phyloP scores from a whole-genome alignment of 2,329 filamentous ascomycete species.

The Scedosporium apiospermum region DNA sequence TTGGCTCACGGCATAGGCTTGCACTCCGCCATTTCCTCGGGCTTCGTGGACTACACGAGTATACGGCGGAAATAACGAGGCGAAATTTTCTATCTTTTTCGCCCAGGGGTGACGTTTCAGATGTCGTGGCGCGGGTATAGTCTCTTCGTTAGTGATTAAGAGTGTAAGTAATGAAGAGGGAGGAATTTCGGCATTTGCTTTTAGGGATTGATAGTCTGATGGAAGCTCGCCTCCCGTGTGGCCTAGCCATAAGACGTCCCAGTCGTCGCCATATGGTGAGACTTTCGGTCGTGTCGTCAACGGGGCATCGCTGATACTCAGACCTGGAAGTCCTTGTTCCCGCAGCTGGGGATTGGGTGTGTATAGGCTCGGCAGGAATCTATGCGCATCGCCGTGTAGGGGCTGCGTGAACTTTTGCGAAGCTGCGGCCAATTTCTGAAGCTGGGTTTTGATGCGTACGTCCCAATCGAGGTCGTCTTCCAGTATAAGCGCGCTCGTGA shows the following conservation, averaged over 20 bases:
- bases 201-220: neutral
- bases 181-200: conserved; percentile 4
- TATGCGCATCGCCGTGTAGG: neutral
- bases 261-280: conserved; percentile 32
- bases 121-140: conserved; percentile 19
- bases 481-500: conserved; percentile 39
- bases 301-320: neutral
- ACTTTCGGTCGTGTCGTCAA: neutral
- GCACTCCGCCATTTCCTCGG: conserved; percentile 26
- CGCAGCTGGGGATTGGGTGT: neutral
- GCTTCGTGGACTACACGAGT: conserved; percentile 33
- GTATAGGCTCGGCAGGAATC: neutral
- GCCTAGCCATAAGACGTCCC: conserved; percentile 43
- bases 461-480: conserved; percentile 53
- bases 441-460: conserved; percentile 19
- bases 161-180: conserved; percentile 3
- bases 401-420: neutral
- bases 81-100: conserved; percentile 12
- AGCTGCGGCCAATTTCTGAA: neutral
- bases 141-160: conserved; percentile 21
- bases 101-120: conserved; percentile 24
- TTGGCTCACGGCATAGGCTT: conserved; percentile 31
- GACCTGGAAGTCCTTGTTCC: neutral
- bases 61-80: conserved; percentile 26
- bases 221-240: conserved; percentile 32